Evolutionary conservation across 2,329 filamentous ascomycete genomes (phyloP).

Genomic region (Hypoxylon sp.): DNA sequence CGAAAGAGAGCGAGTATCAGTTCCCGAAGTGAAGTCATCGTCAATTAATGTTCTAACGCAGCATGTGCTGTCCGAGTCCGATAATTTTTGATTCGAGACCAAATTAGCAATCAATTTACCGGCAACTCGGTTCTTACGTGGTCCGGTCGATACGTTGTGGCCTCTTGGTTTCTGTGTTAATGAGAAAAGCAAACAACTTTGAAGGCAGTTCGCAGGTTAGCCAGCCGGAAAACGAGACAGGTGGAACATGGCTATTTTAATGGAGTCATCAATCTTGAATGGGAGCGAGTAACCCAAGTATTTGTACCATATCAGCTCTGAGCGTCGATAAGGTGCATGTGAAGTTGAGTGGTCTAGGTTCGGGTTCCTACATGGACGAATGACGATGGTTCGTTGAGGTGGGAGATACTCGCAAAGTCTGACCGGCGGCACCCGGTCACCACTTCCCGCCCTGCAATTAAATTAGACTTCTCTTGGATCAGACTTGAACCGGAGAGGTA

Average conservation of each 20-base stretch:
- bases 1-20: not conserved
- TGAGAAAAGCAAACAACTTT: constrained; percentile 41
- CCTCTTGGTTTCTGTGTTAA: constrained; percentile 34
- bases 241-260: constrained; percentile 29
- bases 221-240: constrained; percentile 22
- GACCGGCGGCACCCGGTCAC: constrained; percentile 36
- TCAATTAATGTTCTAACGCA: constrained; percentile 22
- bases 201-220: constrained; percentile 33
- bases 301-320: constrained; percentile 23
- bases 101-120: constrained; percentile 41
- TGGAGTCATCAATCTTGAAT: constrained; percentile 16
- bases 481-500: constrained; percentile 27
- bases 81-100: constrained; percentile 19
- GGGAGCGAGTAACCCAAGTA: constrained; percentile 15
- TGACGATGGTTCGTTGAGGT: constrained; percentile 7
- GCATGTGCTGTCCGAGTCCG: constrained; percentile 13
- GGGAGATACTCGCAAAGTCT: constrained; percentile 24
- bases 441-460: constrained; percentile 51
- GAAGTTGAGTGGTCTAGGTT: constrained; percentile 28
- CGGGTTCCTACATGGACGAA: constrained; percentile 43
- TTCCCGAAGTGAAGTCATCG: constrained; percentile 38
- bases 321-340: constrained; percentile 20
- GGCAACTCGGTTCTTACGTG: constrained; percentile 28
- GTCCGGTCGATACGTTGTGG: constrained; percentile 26
- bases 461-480: constrained; percentile 42